These are phyloP conservation scores for Hyaloscypha finlandica DNA, from an alignment of 495 filamentous ascomycete species.

Conservation along the genomic window DNA sequence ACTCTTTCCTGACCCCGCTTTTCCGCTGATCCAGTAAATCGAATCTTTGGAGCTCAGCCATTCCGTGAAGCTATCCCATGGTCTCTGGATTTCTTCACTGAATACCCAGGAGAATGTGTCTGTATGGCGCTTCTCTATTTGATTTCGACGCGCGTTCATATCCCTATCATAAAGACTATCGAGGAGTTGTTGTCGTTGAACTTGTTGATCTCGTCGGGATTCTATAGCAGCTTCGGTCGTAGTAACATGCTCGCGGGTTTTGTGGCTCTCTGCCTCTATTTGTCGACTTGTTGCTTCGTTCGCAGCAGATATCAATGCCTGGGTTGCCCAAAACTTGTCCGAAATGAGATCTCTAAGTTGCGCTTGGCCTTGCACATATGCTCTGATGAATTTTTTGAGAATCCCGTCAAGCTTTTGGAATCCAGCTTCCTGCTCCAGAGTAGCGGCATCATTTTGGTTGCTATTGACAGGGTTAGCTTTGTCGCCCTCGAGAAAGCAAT, in stretches of 20 bases:
- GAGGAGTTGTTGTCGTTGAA: not conserved
- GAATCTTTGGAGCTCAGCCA: no score
- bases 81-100: not conserved
- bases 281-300: not conserved
- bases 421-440: constrained; percentile 20
- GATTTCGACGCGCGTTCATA: constrained; percentile 2
- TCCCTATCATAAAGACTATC: not conserved
- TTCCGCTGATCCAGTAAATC: no score
- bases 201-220: not conserved
- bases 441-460: constrained; percentile 22
- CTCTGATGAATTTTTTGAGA: constrained; percentile 10
- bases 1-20: constrained; percentile 4
- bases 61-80: constrained; percentile 5
- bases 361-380: not conserved
- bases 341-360: constrained; percentile 1
- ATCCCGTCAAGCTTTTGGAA: constrained; percentile 22
- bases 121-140: not conserved
- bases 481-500: not conserved
- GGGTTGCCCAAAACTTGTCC: constrained; percentile 3
- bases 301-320: not conserved
- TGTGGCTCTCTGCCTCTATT: not conserved
- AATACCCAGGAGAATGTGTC: constrained; percentile 5
- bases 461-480: constrained; percentile 3
- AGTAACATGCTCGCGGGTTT: constrained; percentile 7
- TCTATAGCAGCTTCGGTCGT: not conserved